Evolutionary conservation across 768 basidiomycete genomes (phyloP), one percentile per base, ranked within the genome.

Genomic region (Phlebiopsis flavidoalba): DNA sequence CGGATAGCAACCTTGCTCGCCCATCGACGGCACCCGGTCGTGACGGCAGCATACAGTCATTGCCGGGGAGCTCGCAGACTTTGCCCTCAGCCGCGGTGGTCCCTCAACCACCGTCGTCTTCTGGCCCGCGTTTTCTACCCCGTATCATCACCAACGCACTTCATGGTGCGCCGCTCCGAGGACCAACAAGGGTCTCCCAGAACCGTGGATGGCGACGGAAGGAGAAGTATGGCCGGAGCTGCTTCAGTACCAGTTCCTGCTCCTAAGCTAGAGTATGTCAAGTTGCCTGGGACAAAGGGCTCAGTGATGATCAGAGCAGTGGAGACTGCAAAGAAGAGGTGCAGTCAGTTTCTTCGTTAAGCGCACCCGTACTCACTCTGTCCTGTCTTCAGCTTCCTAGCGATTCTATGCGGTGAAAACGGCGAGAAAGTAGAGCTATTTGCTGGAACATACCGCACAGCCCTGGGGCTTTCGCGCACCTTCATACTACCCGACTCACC

Each of bases 351-450:
- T 12, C 19, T 21, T 51, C 26, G 4, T 47, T 64, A 48, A 60
- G 59, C 49, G 37, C 12, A 51, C 63, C 31, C 19, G 31, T 24
- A 50, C 26, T 57, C 14, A 36, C 37, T 53, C 51, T 48, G 7
- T 53, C 54, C 45, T 46, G 1, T 43, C 10, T 8, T 43, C 56
- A 94, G 92, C 72, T 96, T 95, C 77, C 81, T 96, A 22, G 93
- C 94, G 8, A 95, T 95, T 67, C 81, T 96, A 0, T 95, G 94
- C 64, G 93, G 93, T 19, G 94, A 95, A 36, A 89, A 85, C 64
- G 94, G 92, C 15, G 93, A 95, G 76, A 93, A 95, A 68, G 93
- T 96, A 51, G 93, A 96, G 68, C 77, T 96, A 11, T 96, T 95
- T 72, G 93, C 94, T 45, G 93, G 94, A 26, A 93, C 93, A 11